phyloP scores from a whole-genome alignment of 2,329 filamentous ascomycete species.

The Clonostachys rhizophaga region DNA sequence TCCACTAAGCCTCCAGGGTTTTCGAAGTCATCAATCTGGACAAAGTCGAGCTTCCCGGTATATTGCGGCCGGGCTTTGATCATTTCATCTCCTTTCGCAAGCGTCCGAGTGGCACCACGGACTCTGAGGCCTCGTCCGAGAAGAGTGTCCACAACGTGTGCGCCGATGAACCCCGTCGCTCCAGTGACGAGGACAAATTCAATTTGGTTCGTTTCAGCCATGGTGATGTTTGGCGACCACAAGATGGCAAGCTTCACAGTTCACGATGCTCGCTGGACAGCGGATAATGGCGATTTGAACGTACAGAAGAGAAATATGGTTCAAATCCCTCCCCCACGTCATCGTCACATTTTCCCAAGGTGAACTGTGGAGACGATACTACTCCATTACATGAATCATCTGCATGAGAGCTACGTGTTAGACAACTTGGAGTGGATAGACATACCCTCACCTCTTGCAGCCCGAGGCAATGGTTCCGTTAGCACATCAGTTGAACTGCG shows the following conservation, averaged over 20 bases:
- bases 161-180: conserved; percentile 21
- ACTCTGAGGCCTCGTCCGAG: conserved; percentile 20
- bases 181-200: conserved; percentile 14
- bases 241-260: neutral
- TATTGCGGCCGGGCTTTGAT: conserved; percentile 27
- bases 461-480: too few relatives aligned
- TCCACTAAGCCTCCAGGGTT: conserved; percentile 25
- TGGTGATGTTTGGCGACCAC: neutral
- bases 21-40: conserved; percentile 34
- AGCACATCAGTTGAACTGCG: too few relatives aligned
- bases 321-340: too few relatives aligned
- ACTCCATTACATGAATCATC: too few relatives aligned
- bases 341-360: too few relatives aligned
- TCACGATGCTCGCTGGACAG: too few relatives aligned
- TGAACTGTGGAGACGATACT: too few relatives aligned
- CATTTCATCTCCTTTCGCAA: conserved; percentile 23
- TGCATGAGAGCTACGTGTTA: too few relatives aligned
- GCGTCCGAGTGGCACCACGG: conserved; percentile 19
- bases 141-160: conserved; percentile 23
- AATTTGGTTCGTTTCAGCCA: neutral
- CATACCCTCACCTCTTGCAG: too few relatives aligned
- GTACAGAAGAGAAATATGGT: too few relatives aligned
- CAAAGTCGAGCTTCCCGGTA: conserved; percentile 28
- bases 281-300: too few relatives aligned
- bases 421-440: too few relatives aligned